Base-by-base conservation (phyloP, 2,329 filamentous ascomycete species). In the Fusarium foetens region DNA sequence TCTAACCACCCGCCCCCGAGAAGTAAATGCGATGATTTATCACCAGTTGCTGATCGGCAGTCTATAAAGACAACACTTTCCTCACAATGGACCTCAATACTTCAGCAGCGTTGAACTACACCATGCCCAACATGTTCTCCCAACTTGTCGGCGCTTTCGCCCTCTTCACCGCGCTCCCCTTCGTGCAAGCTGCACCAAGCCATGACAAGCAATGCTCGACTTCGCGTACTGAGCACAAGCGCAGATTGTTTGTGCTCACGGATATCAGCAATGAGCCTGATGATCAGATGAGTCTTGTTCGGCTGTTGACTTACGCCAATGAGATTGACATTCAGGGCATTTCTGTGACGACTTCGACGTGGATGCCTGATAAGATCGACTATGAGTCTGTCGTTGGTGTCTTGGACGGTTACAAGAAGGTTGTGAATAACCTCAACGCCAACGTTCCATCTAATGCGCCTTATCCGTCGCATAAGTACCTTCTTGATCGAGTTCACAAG, bases 231-330 rank as follows among this genome's bases (percentile, higher is more conserved):
- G 43, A 63, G 41, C 58, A 68, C 10, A 80, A 79, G 59, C 78
- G 76, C 0, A 76, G 79, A 3, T 75, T 83, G 0, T 84, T 84
- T 45, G 79, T 85, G 45, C 58, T 84, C 19, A 81, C 82, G 7
- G 83, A 86, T 36, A 84, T 85, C 27, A 81, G 81, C 42, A 85
- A 85, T 68, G 84, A 86, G 66, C 83, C 83, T 0, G 83, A 85
- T 58, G 84, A 86, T 69, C 78, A 81, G 7, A 80, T 84, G 68
- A 85, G 82, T 4, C 70, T 86, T 2, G 81, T 83, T 4, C 81
- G 84, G 4, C 81, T 83, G 35, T 72, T 86, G 8, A 75, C 83
- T 0, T 86, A 86, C 52, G 75, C 80, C 16, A 85, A 86, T 60
- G 80, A 86, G 62, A 84, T 86, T 66, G 76, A 81, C 8, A 84